Conservation (phyloP, 2,329 filamentous ascomycete genomes). For the Aureobasidium pullulans region DNA sequence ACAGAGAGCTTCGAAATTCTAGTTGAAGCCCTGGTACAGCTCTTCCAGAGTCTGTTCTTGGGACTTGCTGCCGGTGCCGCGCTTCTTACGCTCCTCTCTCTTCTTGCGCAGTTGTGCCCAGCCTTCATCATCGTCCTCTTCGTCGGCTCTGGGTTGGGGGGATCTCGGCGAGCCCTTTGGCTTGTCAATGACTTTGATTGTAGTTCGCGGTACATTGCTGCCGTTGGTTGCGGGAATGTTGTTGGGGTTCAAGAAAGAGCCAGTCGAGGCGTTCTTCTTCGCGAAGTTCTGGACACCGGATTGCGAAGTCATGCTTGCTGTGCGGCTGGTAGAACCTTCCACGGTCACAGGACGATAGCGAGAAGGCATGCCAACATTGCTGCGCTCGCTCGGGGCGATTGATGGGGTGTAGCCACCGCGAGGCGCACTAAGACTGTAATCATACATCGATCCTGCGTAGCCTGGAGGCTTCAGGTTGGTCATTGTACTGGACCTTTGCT, state of each 20-base stretch:
- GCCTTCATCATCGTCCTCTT: conserved; percentile 28
- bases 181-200: conserved; percentile 31
- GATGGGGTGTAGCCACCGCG: conserved; percentile 69
- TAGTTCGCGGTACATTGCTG: conserved; percentile 20
- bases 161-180: conserved; percentile 27
- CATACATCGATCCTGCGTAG: conserved; percentile 30
- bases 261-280: conserved; percentile 12
- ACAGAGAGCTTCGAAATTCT: neutral
- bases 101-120: conserved; percentile 30
- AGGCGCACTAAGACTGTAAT: conserved; percentile 30
- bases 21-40: conserved; percentile 22
- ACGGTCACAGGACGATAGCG: conserved; percentile 78
- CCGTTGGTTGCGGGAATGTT: conserved; percentile 18
- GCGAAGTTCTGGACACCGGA: neutral
- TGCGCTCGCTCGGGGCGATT: conserved; percentile 91
- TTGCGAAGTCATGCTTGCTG: conserved; percentile 30
- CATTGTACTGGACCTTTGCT: conserved; percentile 29
- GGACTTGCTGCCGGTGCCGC: conserved; percentile 20
- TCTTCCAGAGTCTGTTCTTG: conserved; percentile 22
- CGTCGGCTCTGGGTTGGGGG: conserved; percentile 15
- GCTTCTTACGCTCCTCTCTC: conserved; percentile 28
- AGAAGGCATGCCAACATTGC: conserved; percentile 82
- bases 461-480: conserved; percentile 19
- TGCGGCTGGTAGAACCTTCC: conserved; percentile 24
- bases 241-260: conserved; percentile 26